A percentile compares a stretch with the other conserved stretches of the same genome.
Conservation (phyloP, 345 rosid genomes). For the Streptanthus diversifolius region DNA sequence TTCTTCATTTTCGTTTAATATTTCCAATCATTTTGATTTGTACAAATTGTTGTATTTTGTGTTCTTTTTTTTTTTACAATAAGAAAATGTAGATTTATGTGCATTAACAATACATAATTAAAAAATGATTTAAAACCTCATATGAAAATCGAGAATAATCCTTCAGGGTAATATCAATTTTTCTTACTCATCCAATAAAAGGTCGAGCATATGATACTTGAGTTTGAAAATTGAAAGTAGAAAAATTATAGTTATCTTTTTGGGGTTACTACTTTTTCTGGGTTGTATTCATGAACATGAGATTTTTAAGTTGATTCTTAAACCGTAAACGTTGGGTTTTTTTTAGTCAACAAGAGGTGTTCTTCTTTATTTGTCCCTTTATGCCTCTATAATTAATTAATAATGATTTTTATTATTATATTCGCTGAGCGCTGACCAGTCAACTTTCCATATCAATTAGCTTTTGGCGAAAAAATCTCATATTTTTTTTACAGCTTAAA, state of each 20-base stretch:
- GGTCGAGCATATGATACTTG: too few relatives aligned
- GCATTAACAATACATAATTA: background rate
- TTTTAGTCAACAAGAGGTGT: slow-evolving; percentile 8
- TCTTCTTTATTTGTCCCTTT: slow-evolving; percentile 7
- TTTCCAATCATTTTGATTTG: background rate
- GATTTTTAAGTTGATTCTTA: background rate
- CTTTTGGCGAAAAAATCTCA: background rate
- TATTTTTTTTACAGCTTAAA: too few relatives aligned
- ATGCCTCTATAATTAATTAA: background rate
- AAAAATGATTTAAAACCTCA: background rate
- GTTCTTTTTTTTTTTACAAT: background rate
- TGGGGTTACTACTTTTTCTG: too few relatives aligned
- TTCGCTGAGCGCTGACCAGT: slow-evolving; percentile 12
- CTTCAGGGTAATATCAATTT: background rate
- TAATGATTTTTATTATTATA: background rate
- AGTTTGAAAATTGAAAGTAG: background rate
- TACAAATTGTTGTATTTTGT: background rate
- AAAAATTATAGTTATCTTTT: background rate
- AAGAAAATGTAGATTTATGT: background rate
- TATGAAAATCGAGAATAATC: background rate
- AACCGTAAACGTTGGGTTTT: slow-evolving; percentile 10
- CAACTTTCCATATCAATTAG: background rate
- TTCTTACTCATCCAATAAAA: too few relatives aligned
- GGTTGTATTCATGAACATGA: background rate
- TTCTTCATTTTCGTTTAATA: background rate